A percentile compares a stretch with the other conserved stretches of the same genome.
These are phyloP conservation scores for Pneumocystis jirovecii DNA, from an alignment of 1,139 yeast species.

Conservation along the genomic window DNA sequence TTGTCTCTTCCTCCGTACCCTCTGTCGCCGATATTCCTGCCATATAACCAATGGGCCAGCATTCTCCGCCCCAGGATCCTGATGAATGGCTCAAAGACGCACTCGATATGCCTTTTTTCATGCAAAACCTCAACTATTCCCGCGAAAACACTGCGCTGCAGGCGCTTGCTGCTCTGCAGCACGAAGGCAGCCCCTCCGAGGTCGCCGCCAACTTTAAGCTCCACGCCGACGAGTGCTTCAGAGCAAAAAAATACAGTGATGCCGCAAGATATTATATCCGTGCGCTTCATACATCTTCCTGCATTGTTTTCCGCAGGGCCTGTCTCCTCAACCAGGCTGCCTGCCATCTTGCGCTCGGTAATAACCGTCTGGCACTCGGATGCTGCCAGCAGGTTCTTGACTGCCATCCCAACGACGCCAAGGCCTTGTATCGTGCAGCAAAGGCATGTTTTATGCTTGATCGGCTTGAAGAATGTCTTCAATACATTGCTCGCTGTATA, in stretches of 20 bases:
- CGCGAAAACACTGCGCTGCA: slow-evolving; percentile 66
- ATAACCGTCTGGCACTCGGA: slow-evolving; percentile 71
- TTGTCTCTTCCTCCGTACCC: too few species aligned
- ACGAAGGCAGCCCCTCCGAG: slow-evolving; percentile 91
- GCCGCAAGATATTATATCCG: slow-evolving; percentile 57
- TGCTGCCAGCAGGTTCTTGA: slow-evolving; percentile 66
- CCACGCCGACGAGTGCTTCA: slow-evolving; percentile 84
- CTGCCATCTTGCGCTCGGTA: slow-evolving; percentile 59
- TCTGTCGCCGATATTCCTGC: too few species aligned
- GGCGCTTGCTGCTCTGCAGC: slow-evolving; percentile 80
- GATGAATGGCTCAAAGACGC: neutral
- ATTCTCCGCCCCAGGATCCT: too few species aligned
- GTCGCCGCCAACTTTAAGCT: slow-evolving; percentile 76
- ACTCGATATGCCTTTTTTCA: slow-evolving; percentile 63
- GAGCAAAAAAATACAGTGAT: slow-evolving; percentile 49
- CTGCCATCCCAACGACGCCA: slow-evolving; percentile 53
- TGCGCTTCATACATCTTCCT: too few species aligned
- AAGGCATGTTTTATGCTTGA: slow-evolving; percentile 61
- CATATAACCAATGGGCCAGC: too few species aligned
- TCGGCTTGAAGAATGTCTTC: slow-evolving; percentile 56
- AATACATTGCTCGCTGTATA: slow-evolving; percentile 34
- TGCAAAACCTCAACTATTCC: slow-evolving; percentile 60
- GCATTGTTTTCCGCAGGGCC: slow-evolving; percentile 37
- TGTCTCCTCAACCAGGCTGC: slow-evolving; percentile 81
- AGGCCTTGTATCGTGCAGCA: slow-evolving; percentile 77